A percentile compares a stretch with the other conserved stretches of the same genome.
phyloP scores from a whole-genome alignment of 139 green algal genomes.

The Volvox reticuliferus region DNA sequence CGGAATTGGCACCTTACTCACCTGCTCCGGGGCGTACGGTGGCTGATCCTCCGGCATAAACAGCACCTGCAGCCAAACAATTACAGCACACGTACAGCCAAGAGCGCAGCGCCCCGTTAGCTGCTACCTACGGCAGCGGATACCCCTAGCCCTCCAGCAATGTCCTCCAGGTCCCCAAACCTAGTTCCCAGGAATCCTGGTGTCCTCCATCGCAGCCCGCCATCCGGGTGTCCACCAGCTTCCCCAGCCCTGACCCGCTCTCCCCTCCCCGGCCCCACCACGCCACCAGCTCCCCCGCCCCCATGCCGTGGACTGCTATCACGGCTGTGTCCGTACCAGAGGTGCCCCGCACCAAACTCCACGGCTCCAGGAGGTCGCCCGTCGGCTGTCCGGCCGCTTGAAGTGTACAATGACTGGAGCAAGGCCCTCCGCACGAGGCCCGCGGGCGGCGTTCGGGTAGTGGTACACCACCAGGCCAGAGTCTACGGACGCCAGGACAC shows the following conservation, averaged over 20 bases:
- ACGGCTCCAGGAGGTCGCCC: neutral
- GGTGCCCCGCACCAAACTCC: constrained; percentile 56
- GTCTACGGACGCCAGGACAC: neutral
- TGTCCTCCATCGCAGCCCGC: neutral
- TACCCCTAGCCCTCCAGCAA: neutral
- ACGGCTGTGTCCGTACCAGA: constrained; percentile 23
- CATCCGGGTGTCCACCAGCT: too few relatives aligned
- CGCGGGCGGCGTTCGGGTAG: constrained; percentile 33
- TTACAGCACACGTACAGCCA: too few relatives aligned
- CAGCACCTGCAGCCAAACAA: constrained; percentile 23
- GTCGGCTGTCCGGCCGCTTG: constrained; percentile 26
- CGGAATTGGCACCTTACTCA: neutral
- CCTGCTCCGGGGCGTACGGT: constrained; percentile 52
- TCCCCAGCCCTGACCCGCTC: neutral
- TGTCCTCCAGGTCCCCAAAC: too few relatives aligned
- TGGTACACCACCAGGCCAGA: constrained; percentile 24
- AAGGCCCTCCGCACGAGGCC: constrained; percentile 18
- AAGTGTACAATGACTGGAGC: constrained; percentile 50
- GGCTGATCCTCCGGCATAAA: constrained; percentile 19
- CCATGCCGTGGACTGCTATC: too few relatives aligned
- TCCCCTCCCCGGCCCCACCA: constrained; percentile 41
- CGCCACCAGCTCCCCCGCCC: too few relatives aligned
- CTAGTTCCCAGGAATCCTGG: too few relatives aligned
- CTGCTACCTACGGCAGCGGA: neutral
- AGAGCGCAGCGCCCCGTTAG: too few relatives aligned